These are phyloP conservation scores for Calonectria naviculata DNA, from an alignment of 2,329 filamentous ascomycete species.

Conservation along the genomic window DNA sequence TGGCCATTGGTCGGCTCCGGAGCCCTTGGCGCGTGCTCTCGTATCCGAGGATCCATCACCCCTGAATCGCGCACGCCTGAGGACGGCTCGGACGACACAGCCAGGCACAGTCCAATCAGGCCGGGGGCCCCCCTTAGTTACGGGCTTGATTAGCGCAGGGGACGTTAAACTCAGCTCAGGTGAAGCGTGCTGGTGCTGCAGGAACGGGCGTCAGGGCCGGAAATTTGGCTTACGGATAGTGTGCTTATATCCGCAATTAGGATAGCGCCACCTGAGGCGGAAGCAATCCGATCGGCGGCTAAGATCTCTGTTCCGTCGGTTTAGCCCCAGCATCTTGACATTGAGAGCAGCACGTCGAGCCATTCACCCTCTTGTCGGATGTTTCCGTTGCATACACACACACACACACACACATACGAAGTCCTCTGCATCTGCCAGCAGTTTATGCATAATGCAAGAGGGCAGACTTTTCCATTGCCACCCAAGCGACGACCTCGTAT, in stretches of 20 bases:
- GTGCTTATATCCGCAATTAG: neutral
- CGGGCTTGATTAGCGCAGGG: conserved; percentile 2
- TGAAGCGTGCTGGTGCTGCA: neutral
- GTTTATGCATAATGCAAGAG: neutral
- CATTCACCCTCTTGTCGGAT: no score
- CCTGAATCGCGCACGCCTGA: neutral
- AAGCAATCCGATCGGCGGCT: conserved; percentile 1
- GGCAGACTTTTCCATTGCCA: neutral
- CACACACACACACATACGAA: no score
- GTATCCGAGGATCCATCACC: neutral
- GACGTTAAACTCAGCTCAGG: neutral
- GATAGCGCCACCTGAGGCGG: conserved; percentile 2
- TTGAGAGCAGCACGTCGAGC: no score
- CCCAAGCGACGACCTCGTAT: neutral
- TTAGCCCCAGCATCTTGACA: neutral
- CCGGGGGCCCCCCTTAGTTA: neutral
- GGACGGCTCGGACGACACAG: neutral
- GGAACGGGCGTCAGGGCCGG: neutral
- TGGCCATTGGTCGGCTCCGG: neutral
- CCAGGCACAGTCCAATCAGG: neutral
- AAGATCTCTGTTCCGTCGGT: neutral
- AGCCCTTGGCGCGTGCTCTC: neutral
- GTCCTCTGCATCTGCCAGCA: neutral
- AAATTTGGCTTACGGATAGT: neutral
- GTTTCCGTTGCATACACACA: no score